Base-by-base conservation (phyloP, 495 filamentous ascomycete genomes). In the Talaromyces wortmannii region DNA sequence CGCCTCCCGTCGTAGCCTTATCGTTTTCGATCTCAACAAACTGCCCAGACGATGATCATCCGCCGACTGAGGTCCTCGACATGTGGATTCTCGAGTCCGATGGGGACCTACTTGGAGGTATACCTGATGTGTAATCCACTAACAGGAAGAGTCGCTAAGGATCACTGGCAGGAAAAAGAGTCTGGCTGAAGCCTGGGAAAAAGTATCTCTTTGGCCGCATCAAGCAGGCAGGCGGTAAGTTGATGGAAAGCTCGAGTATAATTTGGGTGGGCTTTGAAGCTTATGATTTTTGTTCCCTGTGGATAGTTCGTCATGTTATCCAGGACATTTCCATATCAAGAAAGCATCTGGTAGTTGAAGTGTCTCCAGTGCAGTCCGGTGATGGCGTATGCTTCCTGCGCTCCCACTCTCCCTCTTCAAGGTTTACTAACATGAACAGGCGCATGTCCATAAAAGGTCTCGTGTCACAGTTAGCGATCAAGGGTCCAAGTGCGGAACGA, bases 111-210 rank as follows among this genome's bases (percentile, higher is more conserved):
- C 62, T 78, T 8, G 59, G 61, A 51, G 75, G 74, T 77, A 48
- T 50, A 6, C 17, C 32, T 7, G 7, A 10, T 17, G 2, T 23
- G 33, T n/a, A 5, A 40, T 4, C 7, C 33, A 7, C 31, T 10
- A 4, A 43, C 4, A 16, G 32, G 31, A 30, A 43, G 15, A 23
- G 17, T 55, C 29, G 47, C 64, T 73, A 51, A 73, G 32, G 29
- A 12, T 40, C 12, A 15, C 2, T 31, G 30, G 18, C 58, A 87
- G 87, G 83, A 53, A 89, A 84, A 70, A 81, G 81, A 59, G 75
- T 91, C 57, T 95, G 89, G 90, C 78, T 95, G 57, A 83, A 87
- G 31, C 90, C 90, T 3, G 90, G 89, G 23, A 89, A 88, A 68
- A 82, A 77, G 59, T 92, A 90, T 69, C 81, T 92, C 17, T 88